These are phyloP conservation scores for Cornus kousa DNA, from an alignment of 148 eudicot genomes.

Conservation along the genomic window DNA sequence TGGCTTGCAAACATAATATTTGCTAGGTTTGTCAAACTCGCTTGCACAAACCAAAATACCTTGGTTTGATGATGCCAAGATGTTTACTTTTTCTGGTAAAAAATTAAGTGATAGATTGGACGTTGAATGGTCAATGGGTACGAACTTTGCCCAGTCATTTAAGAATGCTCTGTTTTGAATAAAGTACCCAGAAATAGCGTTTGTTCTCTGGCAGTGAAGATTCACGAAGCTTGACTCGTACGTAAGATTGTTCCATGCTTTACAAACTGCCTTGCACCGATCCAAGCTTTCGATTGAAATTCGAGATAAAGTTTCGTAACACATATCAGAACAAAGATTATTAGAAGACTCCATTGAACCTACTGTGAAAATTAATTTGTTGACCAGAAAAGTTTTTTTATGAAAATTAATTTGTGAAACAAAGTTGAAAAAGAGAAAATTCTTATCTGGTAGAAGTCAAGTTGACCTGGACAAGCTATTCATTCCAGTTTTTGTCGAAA, in stretches of 20 bases:
- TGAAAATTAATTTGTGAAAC: no score
- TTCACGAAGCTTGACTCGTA: slow-evolving; percentile 5
- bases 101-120: neutral
- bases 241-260: neutral
- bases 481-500: no score
- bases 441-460: no score
- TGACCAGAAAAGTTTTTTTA: no score
- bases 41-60: slow-evolving; percentile 9
- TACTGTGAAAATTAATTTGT: no score
- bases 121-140: neutral
- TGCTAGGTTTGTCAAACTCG: neutral
- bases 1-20: slow-evolving; percentile 15
- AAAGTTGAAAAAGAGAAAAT: no score
- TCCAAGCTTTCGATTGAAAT: slow-evolving; percentile 1
- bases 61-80: neutral
- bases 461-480: no score
- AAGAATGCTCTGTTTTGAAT: neutral
- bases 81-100: neutral
- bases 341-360: neutral
- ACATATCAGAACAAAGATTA: neutral
- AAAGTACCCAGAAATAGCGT: neutral
- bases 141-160: neutral
- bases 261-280: neutral
- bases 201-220: neutral
- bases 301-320: neutral